Evolutionary conservation across 139 green algal genomes (phyloP), one percentile per base, ranked within the genome.

Genomic region (Coccomyxa sp.): DNA sequence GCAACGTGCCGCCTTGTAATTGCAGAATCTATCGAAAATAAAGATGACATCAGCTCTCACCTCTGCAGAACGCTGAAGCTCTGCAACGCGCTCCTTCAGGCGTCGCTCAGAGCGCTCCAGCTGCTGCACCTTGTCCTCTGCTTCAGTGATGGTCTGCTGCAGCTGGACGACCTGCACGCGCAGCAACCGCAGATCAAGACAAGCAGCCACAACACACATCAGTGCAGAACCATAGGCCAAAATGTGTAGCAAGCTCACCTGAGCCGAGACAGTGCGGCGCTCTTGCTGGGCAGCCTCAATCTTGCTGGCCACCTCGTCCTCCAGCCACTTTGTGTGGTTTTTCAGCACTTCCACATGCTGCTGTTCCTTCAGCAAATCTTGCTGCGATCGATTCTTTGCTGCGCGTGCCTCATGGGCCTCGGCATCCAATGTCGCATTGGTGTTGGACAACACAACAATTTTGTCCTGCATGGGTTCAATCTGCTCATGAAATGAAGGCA

Each of bases 331-430:
- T 67, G 84, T 89, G 76, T 79, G 81, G 80, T 86, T 87, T 84
- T 92, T 82, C 63, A 93, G 68, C 30, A 90, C 87, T 67, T 86
- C 87, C 76, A 90, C 90, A 82, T 92, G 85, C 84, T 91, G 89
- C 68, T 85, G 83, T 76, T 92, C 58, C 51, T 84, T 83, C 18
- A 67, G 78, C 27, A 85, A 67, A 0, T 79, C 79, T 45, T 88
- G 76, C 58, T 79, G 28, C 16, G 84, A 51, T 15, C 88, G 82
- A 60, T 81, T 85, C 18, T 79, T 31, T 23, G 82, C 79, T 4
- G 82, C 88, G 82, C 85, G 66, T 18, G 88, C 85, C 77, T 85
- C 83, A 28, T 89, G 84, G 67, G 87, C 76, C 57, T 77, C 60
- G 0, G 84, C 87, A 63, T 90, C 88, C 66, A 90, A 67, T 58